Evolutionary conservation across 2,329 filamentous ascomycete species (phyloP).

Genomic region (Pseudocercospora macadamiae): DNA sequence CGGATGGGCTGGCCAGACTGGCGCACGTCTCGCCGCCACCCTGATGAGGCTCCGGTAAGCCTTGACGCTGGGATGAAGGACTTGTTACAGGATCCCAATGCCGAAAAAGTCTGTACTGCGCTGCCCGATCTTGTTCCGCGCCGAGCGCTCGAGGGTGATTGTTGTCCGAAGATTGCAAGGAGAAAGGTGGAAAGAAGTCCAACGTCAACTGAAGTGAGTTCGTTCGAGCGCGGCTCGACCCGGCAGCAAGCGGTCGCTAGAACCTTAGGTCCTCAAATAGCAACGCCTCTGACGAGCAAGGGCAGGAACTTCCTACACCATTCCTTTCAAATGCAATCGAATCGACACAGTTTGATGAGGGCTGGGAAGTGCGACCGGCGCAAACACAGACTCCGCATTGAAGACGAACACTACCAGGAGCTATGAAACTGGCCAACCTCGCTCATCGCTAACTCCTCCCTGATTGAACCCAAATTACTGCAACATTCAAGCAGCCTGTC

Average conservation of each 20-base stretch:
- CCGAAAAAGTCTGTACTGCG: background rate
- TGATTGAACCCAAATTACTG: background rate
- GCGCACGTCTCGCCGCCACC: constrained; percentile 3
- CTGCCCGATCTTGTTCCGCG: constrained; percentile 4
- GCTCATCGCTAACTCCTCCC: background rate
- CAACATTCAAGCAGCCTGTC: too few relatives aligned
- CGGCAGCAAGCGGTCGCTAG: background rate
- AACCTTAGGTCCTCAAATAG: background rate
- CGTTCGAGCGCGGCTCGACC: too few relatives aligned
- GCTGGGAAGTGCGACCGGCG: background rate
- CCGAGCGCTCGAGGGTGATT: background rate
- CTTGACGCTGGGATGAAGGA: background rate
- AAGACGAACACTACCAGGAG: constrained; percentile 1
- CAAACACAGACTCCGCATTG: background rate
- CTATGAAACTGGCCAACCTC: background rate
- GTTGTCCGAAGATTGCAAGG: background rate
- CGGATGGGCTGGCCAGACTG: constrained; percentile 15
- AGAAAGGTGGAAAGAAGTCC: background rate
- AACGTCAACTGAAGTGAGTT: background rate
- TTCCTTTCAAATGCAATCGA: background rate
- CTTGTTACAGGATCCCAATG: background rate
- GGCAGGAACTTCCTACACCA: background rate
- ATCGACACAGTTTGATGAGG: constrained; percentile 2
- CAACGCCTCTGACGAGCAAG: background rate
- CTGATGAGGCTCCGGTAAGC: constrained; percentile 2